A percentile compares a stretch with the other conserved stretches of the same genome.
Conservation (phyloP, 805 yeast species). For the Wickerhamiella allomyrinae region DNA sequence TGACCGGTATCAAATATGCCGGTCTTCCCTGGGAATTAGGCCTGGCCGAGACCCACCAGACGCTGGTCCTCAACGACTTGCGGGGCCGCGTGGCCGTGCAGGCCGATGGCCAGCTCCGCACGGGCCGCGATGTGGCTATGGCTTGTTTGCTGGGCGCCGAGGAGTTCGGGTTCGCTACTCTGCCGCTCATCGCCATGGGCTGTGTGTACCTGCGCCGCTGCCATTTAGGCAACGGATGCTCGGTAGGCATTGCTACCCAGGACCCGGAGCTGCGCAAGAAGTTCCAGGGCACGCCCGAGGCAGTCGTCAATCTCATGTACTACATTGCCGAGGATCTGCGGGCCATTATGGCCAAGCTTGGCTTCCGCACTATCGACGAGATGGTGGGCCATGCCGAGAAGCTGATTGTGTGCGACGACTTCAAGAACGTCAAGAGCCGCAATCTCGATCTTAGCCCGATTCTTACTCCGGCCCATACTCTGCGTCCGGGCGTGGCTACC, state of each 20-base stretch:
- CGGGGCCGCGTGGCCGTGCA: constrained; percentile 92
- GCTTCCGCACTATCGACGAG: constrained; percentile 90
- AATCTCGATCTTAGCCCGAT: constrained; percentile 86
- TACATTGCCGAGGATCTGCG: constrained; percentile 88
- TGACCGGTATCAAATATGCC: constrained; percentile 94
- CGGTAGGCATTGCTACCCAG: constrained; percentile 98
- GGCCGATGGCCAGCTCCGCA: constrained; percentile 96
- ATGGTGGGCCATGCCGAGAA: constrained; percentile 97
- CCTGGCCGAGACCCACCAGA: constrained; percentile 95
- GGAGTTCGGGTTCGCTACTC: constrained; percentile 96
- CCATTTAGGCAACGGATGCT: constrained; percentile 74
- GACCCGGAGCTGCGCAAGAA: constrained; percentile 87
- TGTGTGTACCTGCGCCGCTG: constrained; percentile 95
- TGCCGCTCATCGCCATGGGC: constrained; percentile 94
- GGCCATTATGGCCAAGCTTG: constrained; percentile 83
- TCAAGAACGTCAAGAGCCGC: constrained; percentile 77
- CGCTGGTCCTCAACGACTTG: constrained; percentile 85
- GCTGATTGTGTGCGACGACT: constrained; percentile 68
- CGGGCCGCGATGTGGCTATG: constrained; percentile 93
- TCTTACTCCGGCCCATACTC: constrained; percentile 89
- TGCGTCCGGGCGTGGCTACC: constrained; percentile 95
- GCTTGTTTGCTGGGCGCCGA: constrained; percentile 96
- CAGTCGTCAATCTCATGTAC: constrained; percentile 93
- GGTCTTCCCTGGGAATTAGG: constrained; percentile 99
- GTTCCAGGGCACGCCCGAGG: constrained; percentile 95